These are phyloP conservation scores for Pleurotus cornucopiae DNA, from an alignment of 768 basidiomycete genomes.

Conservation along the genomic window DNA sequence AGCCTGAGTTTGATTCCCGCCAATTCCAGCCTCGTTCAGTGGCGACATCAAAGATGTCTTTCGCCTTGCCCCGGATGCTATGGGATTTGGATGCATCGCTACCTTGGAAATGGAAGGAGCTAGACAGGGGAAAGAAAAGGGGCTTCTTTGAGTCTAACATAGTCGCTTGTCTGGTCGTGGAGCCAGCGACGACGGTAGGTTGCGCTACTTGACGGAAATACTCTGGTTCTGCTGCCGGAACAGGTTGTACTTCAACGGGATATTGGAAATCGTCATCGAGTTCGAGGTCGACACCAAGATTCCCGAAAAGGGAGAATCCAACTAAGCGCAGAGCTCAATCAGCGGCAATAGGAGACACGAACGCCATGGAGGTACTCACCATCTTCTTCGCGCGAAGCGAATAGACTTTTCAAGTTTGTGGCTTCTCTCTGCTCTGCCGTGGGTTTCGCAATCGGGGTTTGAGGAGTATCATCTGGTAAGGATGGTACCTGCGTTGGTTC, in stretches of 20 bases:
- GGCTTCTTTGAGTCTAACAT: constrained; percentile 50
- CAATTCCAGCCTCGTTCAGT: constrained; percentile 47
- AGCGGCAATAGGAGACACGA: not conserved
- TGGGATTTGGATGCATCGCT: not conserved
- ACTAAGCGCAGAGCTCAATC: constrained; percentile 26
- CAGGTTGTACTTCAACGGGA: constrained; percentile 4
- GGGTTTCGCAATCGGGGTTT: constrained; percentile 8
- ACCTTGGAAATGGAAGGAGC: constrained; percentile 13
- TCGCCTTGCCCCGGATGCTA: constrained; percentile 28
- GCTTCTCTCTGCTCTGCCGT: not conserved
- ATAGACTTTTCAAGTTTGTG: constrained; percentile 63
- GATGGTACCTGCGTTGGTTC: not conserved
- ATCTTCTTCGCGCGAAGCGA: constrained; percentile 65
- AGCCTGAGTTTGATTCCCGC: constrained; percentile 35
- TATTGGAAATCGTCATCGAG: constrained; percentile 53
- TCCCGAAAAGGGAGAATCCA: constrained; percentile 71
- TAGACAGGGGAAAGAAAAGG: constrained; percentile 57
- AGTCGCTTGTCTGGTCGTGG: constrained; percentile 16
- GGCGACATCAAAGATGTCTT: constrained; percentile 46
- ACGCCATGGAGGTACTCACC: constrained; percentile 33
- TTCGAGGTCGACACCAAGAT: constrained; percentile 72
- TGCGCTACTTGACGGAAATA: constrained; percentile 16
- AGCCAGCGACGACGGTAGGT: constrained; percentile 24
- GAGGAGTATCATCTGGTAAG: constrained; percentile 1
- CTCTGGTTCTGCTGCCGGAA: constrained; percentile 12